Evolutionary conservation across 208 protist species (phyloP).

Genomic region (Porcisia hertigi): DNA sequence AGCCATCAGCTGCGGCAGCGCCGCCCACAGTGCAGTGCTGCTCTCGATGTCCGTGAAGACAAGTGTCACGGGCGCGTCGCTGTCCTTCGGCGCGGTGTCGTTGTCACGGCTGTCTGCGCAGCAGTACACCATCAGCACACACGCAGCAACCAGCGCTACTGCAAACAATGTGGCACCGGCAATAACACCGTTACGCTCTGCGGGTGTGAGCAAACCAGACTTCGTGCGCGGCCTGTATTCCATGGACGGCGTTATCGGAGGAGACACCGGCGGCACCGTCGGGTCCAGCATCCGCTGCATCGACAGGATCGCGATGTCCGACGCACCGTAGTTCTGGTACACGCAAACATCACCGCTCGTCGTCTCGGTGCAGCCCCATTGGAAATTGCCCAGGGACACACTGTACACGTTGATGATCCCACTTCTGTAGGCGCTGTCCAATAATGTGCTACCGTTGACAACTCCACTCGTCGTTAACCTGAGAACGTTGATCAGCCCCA

Average conservation of each 20-base stretch:
- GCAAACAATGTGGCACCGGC: constrained; percentile 17
- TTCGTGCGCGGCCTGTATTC: constrained; percentile 15
- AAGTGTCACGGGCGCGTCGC: constrained; percentile 46
- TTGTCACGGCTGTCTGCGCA: constrained; percentile 56
- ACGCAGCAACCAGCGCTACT: constrained; percentile 46
- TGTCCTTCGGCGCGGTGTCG: constrained; percentile 45
- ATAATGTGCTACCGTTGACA: background rate
- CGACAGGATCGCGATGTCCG: constrained; percentile 26
- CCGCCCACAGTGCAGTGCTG: constrained; percentile 85
- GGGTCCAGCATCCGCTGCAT: constrained; percentile 34
- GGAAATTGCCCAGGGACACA: constrained; percentile 9
- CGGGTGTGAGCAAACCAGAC: constrained; percentile 8
- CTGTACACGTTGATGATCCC: background rate
- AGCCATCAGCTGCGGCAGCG: constrained; percentile 52
- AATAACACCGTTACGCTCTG: constrained; percentile 34
- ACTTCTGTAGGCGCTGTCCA: background rate
- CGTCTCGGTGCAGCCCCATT: background rate
- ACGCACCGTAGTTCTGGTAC: constrained; percentile 54
- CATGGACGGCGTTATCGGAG: constrained; percentile 38
- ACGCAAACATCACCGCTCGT: constrained; percentile 8
- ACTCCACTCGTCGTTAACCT: background rate
- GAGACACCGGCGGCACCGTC: constrained; percentile 6
- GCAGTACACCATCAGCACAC: too few relatives aligned
- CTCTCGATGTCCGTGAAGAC: constrained; percentile 83
- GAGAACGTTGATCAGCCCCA: constrained; percentile 4